phyloP scores from a whole-genome alignment of 441 rosid genomes.

The Gossypium davidsonii region DNA sequence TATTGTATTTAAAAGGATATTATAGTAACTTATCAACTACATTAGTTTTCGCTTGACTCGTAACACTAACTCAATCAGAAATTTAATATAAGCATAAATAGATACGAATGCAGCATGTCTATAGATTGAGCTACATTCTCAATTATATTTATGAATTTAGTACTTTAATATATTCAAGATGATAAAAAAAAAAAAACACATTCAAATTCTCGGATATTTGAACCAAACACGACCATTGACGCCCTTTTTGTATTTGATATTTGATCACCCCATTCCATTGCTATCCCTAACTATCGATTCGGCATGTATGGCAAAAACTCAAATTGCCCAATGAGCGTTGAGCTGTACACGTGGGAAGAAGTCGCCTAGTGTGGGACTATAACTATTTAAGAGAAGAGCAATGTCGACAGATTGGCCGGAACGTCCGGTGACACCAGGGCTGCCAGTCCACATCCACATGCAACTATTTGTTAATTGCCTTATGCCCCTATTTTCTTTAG shows the following conservation, averaged over 20 bases:
- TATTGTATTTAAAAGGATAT: no score
- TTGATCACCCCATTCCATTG: no score
- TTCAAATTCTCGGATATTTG: no score
- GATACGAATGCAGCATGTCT: neutral
- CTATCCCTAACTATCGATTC: no score
- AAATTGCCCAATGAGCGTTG: constrained; percentile 18
- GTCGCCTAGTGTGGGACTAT: neutral
- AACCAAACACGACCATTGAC: no score
- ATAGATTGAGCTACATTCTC: neutral
- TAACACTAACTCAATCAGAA: no score
- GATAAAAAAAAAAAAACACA: no score
- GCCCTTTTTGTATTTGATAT: no score
- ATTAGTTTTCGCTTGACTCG: no score
- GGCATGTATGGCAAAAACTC: constrained; percentile 13
- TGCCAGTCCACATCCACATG: constrained; percentile 48
- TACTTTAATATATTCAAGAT: no score
- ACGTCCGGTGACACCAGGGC: constrained; percentile 35
- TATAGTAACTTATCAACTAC: no score
- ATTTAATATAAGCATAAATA: no score
- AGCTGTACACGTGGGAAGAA: constrained; percentile 48
- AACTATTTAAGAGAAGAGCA: constrained; percentile 16
- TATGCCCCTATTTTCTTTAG: neutral
- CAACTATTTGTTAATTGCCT: neutral
- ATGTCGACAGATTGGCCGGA: constrained; percentile 34
- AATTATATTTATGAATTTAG: neutral